phyloP scores from a whole-genome alignment of 108 stramenopile genomes.

The Nitzschia sp. region DNA sequence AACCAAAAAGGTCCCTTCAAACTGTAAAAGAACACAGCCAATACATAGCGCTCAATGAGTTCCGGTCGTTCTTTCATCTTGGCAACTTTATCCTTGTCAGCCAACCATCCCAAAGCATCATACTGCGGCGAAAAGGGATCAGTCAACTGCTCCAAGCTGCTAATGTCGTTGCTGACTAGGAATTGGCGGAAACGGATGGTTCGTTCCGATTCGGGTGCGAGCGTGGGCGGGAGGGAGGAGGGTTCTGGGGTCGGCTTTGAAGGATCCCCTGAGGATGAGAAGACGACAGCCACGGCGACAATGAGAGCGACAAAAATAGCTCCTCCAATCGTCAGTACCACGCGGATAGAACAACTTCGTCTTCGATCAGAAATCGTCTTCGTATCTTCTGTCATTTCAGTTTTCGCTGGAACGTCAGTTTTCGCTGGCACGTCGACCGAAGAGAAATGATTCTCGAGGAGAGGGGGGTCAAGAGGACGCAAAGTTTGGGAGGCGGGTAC shows the following conservation, averaged over 20 bases:
- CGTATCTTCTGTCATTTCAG: no score
- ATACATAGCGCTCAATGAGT: background rate
- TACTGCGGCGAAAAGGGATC: background rate
- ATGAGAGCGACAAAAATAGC: no score
- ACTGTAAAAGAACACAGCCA: constrained; percentile 12
- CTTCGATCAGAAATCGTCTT: no score
- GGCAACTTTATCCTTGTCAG: background rate
- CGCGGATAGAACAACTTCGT: no score
- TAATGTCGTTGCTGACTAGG: background rate
- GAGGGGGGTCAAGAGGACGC: no score
- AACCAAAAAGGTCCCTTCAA: background rate
- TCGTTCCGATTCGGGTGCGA: background rate
- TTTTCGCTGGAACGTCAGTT: no score
- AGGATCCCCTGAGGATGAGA: no score
- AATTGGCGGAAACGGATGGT: background rate
- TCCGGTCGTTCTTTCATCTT: background rate
- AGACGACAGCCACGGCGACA: no score
- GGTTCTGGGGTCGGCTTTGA: background rate
- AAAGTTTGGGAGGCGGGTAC: no score
- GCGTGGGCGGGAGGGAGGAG: background rate
- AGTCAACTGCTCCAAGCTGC: background rate
- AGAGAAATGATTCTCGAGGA: no score
- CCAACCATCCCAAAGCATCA: constrained; percentile 3
- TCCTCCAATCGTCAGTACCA: no score
- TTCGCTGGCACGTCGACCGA: no score